Percentiles rank a stretch among this genome's conserved stretches.
Conservation (phyloP, 495 filamentous ascomycete genomes). For the Penicillium samsonianum region DNA sequence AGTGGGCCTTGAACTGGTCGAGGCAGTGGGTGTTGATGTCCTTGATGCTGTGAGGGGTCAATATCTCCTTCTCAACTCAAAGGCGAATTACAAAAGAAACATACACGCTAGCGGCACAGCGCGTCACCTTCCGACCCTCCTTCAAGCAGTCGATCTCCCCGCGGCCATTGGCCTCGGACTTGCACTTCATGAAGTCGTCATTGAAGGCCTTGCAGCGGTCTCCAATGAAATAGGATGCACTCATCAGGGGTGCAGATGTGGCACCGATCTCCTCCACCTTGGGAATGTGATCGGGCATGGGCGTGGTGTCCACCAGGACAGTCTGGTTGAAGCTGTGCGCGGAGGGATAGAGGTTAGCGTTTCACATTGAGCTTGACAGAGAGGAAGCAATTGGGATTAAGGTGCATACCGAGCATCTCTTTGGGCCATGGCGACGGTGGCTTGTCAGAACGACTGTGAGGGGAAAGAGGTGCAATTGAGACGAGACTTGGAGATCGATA, state of each 20-base stretch:
- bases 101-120: conserved; percentile 95
- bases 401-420: conserved; percentile 50
- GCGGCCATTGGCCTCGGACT: conserved; percentile 80
- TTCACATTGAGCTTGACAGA: conserved; percentile 3
- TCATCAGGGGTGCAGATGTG: conserved; percentile 85
- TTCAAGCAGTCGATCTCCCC: conserved; percentile 94
- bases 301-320: conserved; percentile 91
- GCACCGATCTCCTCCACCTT: conserved; percentile 87
- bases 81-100: conserved; percentile 38
- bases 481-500: conserved; percentile 25
- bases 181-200: conserved; percentile 99
- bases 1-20: conserved; percentile 85
- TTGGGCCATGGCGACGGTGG: conserved; percentile 48
- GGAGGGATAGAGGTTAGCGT: conserved; percentile 30
- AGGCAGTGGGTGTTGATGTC: conserved; percentile 97
- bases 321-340: conserved; percentile 82
- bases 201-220: conserved; percentile 92
- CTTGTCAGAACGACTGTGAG: conserved; percentile 14
- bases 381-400: neutral
- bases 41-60: conserved; percentile 62
- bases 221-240: conserved; percentile 96
- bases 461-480: conserved; percentile 28
- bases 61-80: conserved; percentile 5
- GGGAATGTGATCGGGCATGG: conserved; percentile 87
- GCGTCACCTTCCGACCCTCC: conserved; percentile 93